Percentiles rank a stretch among this genome's conserved stretches.
These are phyloP conservation scores for Spinacia oleracea DNA, from an alignment of 179 eudicot genomes.

Conservation along the genomic window DNA sequence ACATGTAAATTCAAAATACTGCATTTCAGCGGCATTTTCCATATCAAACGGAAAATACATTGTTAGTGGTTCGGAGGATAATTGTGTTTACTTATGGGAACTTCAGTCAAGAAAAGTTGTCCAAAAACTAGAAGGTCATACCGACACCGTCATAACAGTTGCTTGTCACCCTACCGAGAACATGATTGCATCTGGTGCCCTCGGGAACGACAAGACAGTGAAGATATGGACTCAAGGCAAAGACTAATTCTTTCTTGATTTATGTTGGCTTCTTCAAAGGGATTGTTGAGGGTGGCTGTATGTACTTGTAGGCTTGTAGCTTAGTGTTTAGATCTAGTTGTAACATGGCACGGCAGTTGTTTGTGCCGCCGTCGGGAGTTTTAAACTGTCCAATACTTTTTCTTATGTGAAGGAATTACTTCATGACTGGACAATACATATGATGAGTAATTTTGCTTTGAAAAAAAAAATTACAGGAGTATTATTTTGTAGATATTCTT, in stretches of 20 bases:
- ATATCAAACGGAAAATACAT: constrained; percentile 86
- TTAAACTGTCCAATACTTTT: background rate
- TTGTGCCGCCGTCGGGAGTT: background rate
- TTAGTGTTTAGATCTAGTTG: constrained; percentile 11
- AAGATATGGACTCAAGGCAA: constrained; percentile 79
- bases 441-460: background rate
- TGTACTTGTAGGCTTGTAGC: constrained; percentile 19
- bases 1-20: constrained; percentile 78
- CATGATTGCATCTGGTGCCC: constrained; percentile 90
- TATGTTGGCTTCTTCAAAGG: constrained; percentile 7
- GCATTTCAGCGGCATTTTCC: constrained; percentile 81
- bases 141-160: constrained; percentile 79
- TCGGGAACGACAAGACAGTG: constrained; percentile 75
- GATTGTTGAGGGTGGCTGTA: background rate
- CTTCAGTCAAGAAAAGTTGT: constrained; percentile 83
- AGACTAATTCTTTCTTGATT: constrained; percentile 32
- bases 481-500: constrained; percentile 1
- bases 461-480: background rate
- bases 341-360: background rate
- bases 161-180: constrained; percentile 83
- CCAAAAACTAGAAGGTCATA: constrained; percentile 93
- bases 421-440: background rate
- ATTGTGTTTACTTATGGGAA: constrained; percentile 85
- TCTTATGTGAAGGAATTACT: background rate
- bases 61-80: constrained; percentile 94